Base-by-base conservation (phyloP, 2,329 filamentous ascomycete species). In the Graphiopsis chlorocephala region DNA sequence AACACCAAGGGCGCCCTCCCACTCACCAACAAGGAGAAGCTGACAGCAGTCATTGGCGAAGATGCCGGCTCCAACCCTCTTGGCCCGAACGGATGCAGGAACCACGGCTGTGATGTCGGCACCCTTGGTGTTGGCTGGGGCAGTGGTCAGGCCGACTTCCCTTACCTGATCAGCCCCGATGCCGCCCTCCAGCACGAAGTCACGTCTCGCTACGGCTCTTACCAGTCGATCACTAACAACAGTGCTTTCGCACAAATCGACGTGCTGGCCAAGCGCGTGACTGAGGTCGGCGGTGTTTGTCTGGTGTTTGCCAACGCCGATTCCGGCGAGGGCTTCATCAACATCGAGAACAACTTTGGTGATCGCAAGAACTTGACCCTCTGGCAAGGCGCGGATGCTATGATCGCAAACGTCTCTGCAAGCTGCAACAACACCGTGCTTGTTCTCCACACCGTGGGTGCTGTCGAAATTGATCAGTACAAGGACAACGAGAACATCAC, bases 401-500 rank as follows among this genome's bases (percentile, higher is more conserved):
- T 97, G 63, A 89, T 97, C 78, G 85, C 90, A 78, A 91, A 89
- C 56, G 91, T 96, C 15, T 87, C 91, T 0, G 82, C 87, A 14
- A 75, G 86, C 67, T 92, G 89, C 81, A 87, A 88, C 79, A 96
- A 96, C 83, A 96, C 92, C 12, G 90, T 97, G 65, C 90, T 97
- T 12, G 86, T 97, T 64, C 89, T 97, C 62, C 93, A 97, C 80
- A 91, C 90, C 0, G 85, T 88, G 2, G 92, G 92, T 0, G 87
- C 92, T 0, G 90, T 94, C 2, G 79, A 95, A 0, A 77, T 97
- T 23, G 86, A 87, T 4, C 85, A 91, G 15, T 93, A 88, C 83
- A 86, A 90, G 69, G 78, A 89, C 64, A 87, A 86, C 76, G 84
- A 86, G 31, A 95, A 95, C 76, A 82, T 95, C 58, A 92, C 90